A percentile compares a stretch with the other conserved stretches of the same genome.
Evolutionary conservation across 108 stramenopile species (phyloP).

Genomic region (Skeletonema costatum): DNA sequence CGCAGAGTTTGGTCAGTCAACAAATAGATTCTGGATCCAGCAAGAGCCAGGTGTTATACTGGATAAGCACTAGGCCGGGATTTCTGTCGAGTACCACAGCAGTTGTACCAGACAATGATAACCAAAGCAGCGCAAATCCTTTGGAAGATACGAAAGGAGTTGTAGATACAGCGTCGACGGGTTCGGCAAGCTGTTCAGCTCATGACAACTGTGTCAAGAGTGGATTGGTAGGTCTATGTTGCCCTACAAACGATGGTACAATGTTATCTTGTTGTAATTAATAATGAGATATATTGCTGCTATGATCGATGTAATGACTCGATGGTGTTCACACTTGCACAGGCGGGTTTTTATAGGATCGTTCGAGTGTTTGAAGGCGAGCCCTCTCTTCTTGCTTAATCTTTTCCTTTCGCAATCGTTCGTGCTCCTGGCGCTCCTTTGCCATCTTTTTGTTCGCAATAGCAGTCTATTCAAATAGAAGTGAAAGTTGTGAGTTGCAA

Average conservation of each 20-base stretch:
- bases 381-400: background rate
- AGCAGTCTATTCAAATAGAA: background rate
- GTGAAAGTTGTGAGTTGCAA: too few species aligned
- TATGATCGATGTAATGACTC: background rate
- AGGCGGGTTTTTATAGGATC: background rate
- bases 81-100: slow-evolving; percentile 45
- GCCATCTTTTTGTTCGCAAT: background rate
- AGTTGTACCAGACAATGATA: background rate
- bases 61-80: slow-evolving; percentile 61
- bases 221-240: slow-evolving; percentile 52
- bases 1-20: slow-evolving; percentile 59
- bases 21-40: slow-evolving; percentile 78
- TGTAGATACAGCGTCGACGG: slow-evolving; percentile 3
- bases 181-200: slow-evolving; percentile 44
- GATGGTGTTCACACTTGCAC: background rate
- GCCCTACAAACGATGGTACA: slow-evolving; percentile 47
- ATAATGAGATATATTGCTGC: background rate
- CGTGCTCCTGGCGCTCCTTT: background rate
- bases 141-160: background rate
- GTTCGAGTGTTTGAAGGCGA: background rate
- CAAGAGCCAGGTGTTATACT: slow-evolving; percentile 82
- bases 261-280: slow-evolving; percentile 41
- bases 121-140: background rate
- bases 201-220: slow-evolving; percentile 36
- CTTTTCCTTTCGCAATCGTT: background rate